These are phyloP conservation scores for Pascua sp. DNA, from an alignment of 1,284 basidiomycete genomes.

Conservation along the genomic window DNA sequence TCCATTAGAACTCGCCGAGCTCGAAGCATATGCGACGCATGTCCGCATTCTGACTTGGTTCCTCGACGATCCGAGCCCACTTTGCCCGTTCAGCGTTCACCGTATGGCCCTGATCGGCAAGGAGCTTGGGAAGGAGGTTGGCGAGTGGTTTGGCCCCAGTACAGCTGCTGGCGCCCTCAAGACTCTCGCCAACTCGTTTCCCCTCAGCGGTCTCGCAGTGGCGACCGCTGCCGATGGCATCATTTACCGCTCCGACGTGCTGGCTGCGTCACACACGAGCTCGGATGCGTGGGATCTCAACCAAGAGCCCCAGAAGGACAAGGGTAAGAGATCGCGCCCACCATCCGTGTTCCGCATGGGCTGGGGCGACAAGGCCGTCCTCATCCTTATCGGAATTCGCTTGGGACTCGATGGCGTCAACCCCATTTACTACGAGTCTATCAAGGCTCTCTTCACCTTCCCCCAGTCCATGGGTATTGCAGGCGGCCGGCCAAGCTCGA, in stretches of 20 bases:
- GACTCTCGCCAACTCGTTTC: conserved; percentile 75
- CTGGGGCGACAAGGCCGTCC: conserved; percentile 82
- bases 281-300: conserved; percentile 27
- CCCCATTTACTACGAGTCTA: conserved; percentile 86
- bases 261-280: conserved; percentile 64
- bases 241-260: conserved; percentile 82
- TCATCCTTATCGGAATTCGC: conserved; percentile 80
- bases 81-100: conserved; percentile 94
- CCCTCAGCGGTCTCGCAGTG: conserved; percentile 75
- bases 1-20: conserved; percentile 23
- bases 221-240: conserved; percentile 77
- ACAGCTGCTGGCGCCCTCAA: conserved; percentile 94
- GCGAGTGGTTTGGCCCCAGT: conserved; percentile 97
- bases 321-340: conserved; percentile 4
- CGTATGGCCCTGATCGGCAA: conserved; percentile 93
- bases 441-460: conserved; percentile 90
- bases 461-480: conserved; percentile 95
- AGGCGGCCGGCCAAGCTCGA: conserved; percentile 89
- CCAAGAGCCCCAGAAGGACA: neutral
- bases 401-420: conserved; percentile 91
- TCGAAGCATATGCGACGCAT: conserved; percentile 57
- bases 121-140: conserved; percentile 89
- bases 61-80: conserved; percentile 79
- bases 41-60: conserved; percentile 91
- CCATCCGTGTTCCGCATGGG: conserved; percentile 10